A percentile compares a stretch with the other conserved stretches of the same genome.
These are phyloP conservation scores for Deuterostichococcus epilithicus DNA, from an alignment of 139 green algal species.

Conservation along the genomic window DNA sequence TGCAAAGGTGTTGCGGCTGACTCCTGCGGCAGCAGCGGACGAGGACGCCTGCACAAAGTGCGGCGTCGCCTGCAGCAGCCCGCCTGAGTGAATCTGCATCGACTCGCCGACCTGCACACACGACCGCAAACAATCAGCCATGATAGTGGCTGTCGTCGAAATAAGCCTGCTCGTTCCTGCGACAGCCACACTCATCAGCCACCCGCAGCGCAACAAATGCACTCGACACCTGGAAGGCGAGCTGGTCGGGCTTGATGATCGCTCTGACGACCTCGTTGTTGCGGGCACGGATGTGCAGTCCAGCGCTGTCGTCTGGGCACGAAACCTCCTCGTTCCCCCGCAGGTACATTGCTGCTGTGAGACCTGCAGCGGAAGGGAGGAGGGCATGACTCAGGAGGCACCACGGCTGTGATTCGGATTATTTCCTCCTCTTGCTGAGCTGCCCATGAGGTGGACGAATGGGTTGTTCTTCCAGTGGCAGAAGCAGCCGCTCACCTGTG, in stretches of 20 bases:
- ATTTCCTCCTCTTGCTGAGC: too few species aligned
- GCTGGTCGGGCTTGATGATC: slow-evolving; percentile 46
- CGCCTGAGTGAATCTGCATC: slow-evolving; percentile 59
- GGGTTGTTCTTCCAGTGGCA: too few species aligned
- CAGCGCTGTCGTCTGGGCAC: slow-evolving; percentile 44
- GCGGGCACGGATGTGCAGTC: slow-evolving; percentile 56
- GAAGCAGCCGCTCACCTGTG: slow-evolving; percentile 57
- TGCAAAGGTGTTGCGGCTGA: slow-evolving; percentile 66
- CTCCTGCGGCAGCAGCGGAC: slow-evolving; percentile 10
- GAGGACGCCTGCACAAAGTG: slow-evolving; percentile 62
- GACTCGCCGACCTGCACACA: slow-evolving; percentile 2
- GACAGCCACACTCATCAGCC: neutral
- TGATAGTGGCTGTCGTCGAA: neutral
- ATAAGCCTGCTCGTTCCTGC: too few species aligned
- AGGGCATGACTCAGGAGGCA: neutral
- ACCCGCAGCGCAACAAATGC: neutral
- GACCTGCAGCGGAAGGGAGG: slow-evolving; percentile 25
- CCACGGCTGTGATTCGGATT: neutral
- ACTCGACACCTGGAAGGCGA: slow-evolving; percentile 67
- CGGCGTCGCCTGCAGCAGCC: slow-evolving; percentile 63
- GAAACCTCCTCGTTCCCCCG: slow-evolving; percentile 27
- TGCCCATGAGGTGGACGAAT: too few species aligned
- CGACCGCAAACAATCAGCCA: neutral
- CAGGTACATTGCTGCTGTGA: slow-evolving; percentile 67
- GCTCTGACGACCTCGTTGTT: slow-evolving; percentile 33